A percentile compares a stretch with the other conserved stretches of the same genome.
phyloP scores from a whole-genome alignment of 228 moss, liverwort and hornwort species.

The Sphagnum magellanicum region DNA sequence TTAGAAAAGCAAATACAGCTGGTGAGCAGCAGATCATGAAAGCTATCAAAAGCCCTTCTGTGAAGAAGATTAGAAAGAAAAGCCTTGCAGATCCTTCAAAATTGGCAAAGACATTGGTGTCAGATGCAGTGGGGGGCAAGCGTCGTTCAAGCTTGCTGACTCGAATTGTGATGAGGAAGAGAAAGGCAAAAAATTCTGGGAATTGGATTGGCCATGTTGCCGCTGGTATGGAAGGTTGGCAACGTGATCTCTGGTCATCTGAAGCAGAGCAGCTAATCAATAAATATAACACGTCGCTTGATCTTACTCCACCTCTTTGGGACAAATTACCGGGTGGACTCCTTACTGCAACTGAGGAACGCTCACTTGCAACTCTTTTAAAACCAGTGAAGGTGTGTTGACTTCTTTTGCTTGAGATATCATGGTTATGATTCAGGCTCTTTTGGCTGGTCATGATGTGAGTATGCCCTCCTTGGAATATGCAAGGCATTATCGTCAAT shows the following conservation, averaged over 20 bases:
- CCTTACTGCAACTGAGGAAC: conserved; percentile 60
- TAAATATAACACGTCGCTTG: conserved; percentile 34
- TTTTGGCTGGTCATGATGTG: not conserved
- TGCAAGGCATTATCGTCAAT: not conserved
- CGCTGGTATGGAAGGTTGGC: conserved; percentile 7
- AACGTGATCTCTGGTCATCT: conserved; percentile 53
- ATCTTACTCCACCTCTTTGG: conserved; percentile 68
- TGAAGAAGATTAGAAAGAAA: conserved; percentile 17
- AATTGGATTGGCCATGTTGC: not conserved
- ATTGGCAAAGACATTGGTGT: conserved; percentile 9
- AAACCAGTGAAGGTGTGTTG: conserved; percentile 73
- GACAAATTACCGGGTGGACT: conserved; percentile 58
- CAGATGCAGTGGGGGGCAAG: conserved; percentile 51
- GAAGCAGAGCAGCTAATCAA: conserved; percentile 58
- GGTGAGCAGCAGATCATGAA: conserved; percentile 40
- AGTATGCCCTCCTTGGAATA: not conserved
- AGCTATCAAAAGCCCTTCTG: conserved; percentile 16
- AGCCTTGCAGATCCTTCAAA: conserved; percentile 2
- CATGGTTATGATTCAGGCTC: not conserved
- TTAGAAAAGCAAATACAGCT: conserved; percentile 21
- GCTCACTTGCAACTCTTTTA: conserved; percentile 54
- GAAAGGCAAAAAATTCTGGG: conserved; percentile 29
- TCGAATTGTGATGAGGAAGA: conserved; percentile 72
- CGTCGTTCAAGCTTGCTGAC: conserved; percentile 72
- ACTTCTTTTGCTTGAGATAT: not conserved